Percentiles rank a stretch among this genome's conserved stretches.
These are phyloP conservation scores for Penicillium argentinense DNA, from an alignment of 495 filamentous ascomycete species.

Conservation along the genomic window DNA sequence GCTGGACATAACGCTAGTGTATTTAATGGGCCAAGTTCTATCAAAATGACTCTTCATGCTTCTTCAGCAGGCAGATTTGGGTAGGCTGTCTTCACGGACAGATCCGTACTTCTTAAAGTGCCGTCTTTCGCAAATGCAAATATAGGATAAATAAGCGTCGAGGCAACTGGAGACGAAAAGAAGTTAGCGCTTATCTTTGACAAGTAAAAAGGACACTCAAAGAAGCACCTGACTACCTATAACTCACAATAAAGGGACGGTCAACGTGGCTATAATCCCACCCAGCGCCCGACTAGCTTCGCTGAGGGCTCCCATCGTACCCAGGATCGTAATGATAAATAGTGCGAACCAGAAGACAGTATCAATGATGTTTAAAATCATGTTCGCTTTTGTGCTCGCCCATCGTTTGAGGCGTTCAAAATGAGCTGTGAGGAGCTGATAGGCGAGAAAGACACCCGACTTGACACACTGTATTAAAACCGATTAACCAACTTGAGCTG, in stretches of 20 bases:
- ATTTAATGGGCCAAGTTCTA: too few relatives aligned
- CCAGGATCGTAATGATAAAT: conserved; percentile 24
- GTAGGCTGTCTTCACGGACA: too few relatives aligned
- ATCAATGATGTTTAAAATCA: conserved; percentile 31
- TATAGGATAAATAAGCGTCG: background rate
- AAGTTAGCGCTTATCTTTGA: background rate
- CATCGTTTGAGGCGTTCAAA: conserved; percentile 23
- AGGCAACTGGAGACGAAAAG: background rate
- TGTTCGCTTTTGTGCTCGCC: conserved; percentile 30
- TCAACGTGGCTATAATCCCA: conserved; percentile 17
- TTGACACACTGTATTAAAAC: conserved; percentile 26
- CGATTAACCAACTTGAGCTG: background rate
- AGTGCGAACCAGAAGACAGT: conserved; percentile 36
- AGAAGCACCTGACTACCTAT: too few relatives aligned
- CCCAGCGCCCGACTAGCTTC: conserved; percentile 22
- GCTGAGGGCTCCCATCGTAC: conserved; percentile 7
- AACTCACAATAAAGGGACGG: conserved; percentile 22
- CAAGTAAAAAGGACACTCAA: background rate
- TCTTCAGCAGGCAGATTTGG: too few relatives aligned
- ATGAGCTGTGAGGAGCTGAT: conserved; percentile 30
- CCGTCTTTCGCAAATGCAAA: background rate
- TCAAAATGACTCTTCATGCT: too few relatives aligned
- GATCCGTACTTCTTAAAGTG: background rate
- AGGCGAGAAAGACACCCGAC: conserved; percentile 32
- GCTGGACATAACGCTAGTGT: too few relatives aligned